A percentile compares a stretch with the other conserved stretches of the same genome.
phyloP scores from a whole-genome alignment of 163 green algal species.

The Scenedesmus sp. region DNA sequence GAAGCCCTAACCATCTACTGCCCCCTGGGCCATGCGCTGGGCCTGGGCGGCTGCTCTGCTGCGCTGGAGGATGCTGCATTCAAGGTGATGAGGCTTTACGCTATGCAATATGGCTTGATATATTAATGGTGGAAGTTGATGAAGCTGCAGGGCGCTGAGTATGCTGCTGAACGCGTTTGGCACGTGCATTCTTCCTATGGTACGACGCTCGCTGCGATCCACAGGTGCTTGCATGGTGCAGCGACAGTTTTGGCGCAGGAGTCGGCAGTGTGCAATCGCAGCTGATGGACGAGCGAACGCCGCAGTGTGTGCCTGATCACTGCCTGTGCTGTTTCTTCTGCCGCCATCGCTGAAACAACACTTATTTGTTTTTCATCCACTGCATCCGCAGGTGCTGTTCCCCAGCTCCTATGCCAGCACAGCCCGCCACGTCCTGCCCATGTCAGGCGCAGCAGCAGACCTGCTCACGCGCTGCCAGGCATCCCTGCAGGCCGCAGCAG shows the following conservation, averaged over 20 bases:
- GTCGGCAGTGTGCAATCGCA: too few relatives aligned
- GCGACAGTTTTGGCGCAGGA: too few relatives aligned
- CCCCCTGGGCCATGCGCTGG: conserved; percentile 86
- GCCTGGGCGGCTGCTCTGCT: conserved; percentile 66
- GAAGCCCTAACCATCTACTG: conserved; percentile 76
- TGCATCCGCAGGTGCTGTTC: conserved; percentile 60
- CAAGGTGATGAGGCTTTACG: conserved; percentile 59
- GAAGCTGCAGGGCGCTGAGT: too few relatives aligned
- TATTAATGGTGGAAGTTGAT: too few relatives aligned
- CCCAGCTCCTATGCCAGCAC: conserved; percentile 75
- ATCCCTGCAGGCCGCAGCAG: conserved; percentile 67
- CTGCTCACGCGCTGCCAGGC: conserved; percentile 63
- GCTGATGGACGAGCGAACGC: too few relatives aligned
- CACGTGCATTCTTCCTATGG: neutral
- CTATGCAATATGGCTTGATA: too few relatives aligned
- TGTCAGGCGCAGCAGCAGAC: conserved; percentile 64
- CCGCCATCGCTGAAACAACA: too few relatives aligned
- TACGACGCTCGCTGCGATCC: too few relatives aligned
- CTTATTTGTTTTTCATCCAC: neutral
- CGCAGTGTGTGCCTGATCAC: too few relatives aligned
- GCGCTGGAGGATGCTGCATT: conserved; percentile 86
- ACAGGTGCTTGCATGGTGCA: neutral
- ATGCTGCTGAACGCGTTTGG: too few relatives aligned
- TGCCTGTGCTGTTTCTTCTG: too few relatives aligned
- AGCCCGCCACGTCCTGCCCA: conserved; percentile 66